Percentiles rank a stretch among this genome's conserved stretches.
These are phyloP conservation scores for Protomyces lactucae-debilis DNA, from an alignment of 1,139 yeast genomes.

Conservation along the genomic window DNA sequence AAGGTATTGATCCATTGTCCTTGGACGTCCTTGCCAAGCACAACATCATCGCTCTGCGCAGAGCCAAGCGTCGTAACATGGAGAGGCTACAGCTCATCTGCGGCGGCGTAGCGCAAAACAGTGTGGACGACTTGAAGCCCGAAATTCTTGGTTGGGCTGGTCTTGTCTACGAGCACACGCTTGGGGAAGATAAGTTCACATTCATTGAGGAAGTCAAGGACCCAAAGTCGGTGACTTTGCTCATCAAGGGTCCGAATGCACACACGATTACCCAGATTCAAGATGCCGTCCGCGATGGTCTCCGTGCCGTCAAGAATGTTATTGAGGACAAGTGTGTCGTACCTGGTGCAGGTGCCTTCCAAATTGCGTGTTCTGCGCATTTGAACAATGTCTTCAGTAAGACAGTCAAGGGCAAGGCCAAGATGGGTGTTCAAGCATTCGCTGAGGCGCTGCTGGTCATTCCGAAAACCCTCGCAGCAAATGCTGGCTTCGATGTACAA, in stretches of 20 bases:
- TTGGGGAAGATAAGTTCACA: slow-evolving; percentile 97
- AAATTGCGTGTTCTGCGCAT: slow-evolving; percentile 71
- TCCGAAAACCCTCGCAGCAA: slow-evolving; percentile 87
- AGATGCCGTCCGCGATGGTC: slow-evolving; percentile 95
- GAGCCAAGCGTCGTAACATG: slow-evolving; percentile 99
- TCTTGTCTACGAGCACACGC: slow-evolving; percentile 79
- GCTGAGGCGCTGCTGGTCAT: slow-evolving; percentile 84
- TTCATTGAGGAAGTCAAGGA: slow-evolving; percentile 87
- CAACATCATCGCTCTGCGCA: slow-evolving; percentile 86
- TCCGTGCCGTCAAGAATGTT: slow-evolving; percentile 90
- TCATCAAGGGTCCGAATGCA: slow-evolving; percentile 86
- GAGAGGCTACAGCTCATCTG: slow-evolving; percentile 93
- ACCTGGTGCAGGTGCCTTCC: slow-evolving; percentile 98
- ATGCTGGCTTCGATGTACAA: slow-evolving; percentile 89
- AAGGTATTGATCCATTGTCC: slow-evolving; percentile 98
- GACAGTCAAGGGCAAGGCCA: slow-evolving; percentile 74
- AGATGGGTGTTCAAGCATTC: slow-evolving; percentile 88
- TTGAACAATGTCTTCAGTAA: slow-evolving; percentile 47
- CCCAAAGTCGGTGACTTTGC: slow-evolving; percentile 85
- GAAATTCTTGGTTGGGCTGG: slow-evolving; percentile 87
- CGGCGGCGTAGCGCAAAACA: slow-evolving; percentile 97
- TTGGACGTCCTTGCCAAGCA: slow-evolving; percentile 89
- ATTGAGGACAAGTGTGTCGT: slow-evolving; percentile 77
- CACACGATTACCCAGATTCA: slow-evolving; percentile 87
- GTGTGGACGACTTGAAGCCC: slow-evolving; percentile 89